phyloP scores from a whole-genome alignment of 2,329 filamentous ascomycete species.

The Madurella mycetomatis region DNA sequence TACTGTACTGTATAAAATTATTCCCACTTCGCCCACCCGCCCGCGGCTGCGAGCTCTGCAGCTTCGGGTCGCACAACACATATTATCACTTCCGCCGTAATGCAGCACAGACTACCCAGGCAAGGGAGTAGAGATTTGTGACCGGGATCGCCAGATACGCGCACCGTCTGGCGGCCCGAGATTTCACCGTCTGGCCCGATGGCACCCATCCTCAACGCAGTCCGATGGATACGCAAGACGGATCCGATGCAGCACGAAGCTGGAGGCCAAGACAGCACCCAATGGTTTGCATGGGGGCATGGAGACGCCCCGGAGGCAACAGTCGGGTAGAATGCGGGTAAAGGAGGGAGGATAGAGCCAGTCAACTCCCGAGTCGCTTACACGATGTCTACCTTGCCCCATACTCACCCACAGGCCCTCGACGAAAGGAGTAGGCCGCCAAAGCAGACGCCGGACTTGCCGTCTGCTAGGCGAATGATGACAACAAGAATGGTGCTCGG shows the following conservation, averaged over 20 bases:
- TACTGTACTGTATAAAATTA: too few relatives aligned
- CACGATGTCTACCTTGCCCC: too few relatives aligned
- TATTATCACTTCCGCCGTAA: conserved; percentile 5
- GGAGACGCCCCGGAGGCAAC: neutral
- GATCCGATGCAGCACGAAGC: neutral
- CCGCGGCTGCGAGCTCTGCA: conserved; percentile 11
- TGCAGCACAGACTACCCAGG: neutral
- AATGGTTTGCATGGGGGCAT: neutral
- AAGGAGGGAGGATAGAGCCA: neutral
- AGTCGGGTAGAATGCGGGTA: neutral
- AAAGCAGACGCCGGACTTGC: neutral
- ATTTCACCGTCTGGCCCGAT: too few relatives aligned
- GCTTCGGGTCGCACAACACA: conserved; percentile 17
- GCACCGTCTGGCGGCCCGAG: too few relatives aligned
- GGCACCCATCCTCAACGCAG: too few relatives aligned
- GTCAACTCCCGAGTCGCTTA: neutral
- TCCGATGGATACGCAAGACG: too few relatives aligned
- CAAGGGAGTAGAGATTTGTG: neutral
- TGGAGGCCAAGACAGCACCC: too few relatives aligned
- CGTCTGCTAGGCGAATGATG: neutral
- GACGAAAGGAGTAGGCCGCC: neutral
- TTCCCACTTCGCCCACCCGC: too few relatives aligned
- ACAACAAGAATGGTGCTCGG: neutral
- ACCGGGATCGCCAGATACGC: neutral
- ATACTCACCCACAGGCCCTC: neutral